Percentiles rank a stretch among this genome's conserved stretches.
Conservation (phyloP, 768 basidiomycete species). For the Xerocomellus amylosporus region DNA sequence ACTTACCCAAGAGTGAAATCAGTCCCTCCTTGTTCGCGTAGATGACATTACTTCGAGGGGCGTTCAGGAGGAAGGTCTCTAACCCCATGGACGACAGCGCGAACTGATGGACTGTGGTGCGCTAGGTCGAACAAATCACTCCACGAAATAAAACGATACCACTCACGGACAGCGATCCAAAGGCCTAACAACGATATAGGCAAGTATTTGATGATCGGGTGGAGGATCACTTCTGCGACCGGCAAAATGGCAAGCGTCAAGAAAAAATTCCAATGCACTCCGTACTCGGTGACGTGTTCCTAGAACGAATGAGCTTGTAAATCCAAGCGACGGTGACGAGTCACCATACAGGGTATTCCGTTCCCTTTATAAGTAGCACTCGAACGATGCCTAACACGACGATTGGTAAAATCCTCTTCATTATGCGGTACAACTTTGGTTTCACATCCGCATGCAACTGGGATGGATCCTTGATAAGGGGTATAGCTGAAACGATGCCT, state of each 20-base stretch:
- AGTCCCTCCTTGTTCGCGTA: conserved; percentile 92
- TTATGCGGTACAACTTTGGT: conserved; percentile 48
- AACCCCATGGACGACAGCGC: conserved; percentile 54
- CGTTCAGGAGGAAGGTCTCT: conserved; percentile 61
- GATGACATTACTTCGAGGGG: conserved; percentile 60
- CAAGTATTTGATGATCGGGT: conserved; percentile 57
- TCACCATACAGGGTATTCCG: conserved; percentile 83
- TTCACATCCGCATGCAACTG: conserved; percentile 48
- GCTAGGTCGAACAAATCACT: background rate
- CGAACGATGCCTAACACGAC: conserved; percentile 72
- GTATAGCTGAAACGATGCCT: conserved; percentile 86
- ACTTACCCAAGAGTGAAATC: conserved; percentile 67
- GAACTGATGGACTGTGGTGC: conserved; percentile 65
- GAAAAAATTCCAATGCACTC: conserved; percentile 99
- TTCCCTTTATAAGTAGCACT: conserved; percentile 84
- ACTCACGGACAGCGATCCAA: conserved; percentile 55
- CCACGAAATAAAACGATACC: background rate
- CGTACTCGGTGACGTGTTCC: conserved; percentile 98
- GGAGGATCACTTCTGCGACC: conserved; percentile 62
- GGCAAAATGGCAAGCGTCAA: conserved; percentile 85
- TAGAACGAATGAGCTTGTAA: conserved; percentile 26
- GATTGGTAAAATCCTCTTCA: conserved; percentile 65
- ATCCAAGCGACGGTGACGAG: background rate
- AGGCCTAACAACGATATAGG: conserved; percentile 65
- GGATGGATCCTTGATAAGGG: conserved; percentile 62